Conservation (phyloP, 2,329 filamentous ascomycete genomes). For the Graphilbum sp. region DNA sequence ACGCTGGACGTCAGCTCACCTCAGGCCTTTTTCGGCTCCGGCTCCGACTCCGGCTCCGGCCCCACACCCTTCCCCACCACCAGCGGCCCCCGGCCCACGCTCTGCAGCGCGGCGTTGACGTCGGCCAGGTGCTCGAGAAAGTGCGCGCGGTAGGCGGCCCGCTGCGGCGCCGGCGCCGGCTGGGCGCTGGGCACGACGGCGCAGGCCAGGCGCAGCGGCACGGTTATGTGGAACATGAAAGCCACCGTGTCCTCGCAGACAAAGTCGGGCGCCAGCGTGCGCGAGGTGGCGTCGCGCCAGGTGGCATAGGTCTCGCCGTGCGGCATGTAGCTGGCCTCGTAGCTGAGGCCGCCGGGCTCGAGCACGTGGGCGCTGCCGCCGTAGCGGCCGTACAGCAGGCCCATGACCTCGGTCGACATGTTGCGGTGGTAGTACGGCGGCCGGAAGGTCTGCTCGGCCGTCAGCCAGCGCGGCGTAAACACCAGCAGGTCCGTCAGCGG, state of each 20-base stretch:
- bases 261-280: constrained; percentile 2
- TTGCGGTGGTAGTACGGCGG: constrained; percentile 52
- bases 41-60: too few species aligned
- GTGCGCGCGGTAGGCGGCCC: constrained; percentile 1
- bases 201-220: constrained; percentile 2
- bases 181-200: not conserved
- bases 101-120: constrained; percentile 15
- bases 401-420: constrained; percentile 40
- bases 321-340: constrained; percentile 19
- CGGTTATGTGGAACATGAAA: constrained; percentile 9
- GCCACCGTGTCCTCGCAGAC: constrained; percentile 4
- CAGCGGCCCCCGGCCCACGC: too few species aligned
- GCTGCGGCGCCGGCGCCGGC: not conserved
- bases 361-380: constrained; percentile 14
- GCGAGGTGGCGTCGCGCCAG: constrained; percentile 14
- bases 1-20: too few species aligned
- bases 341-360: constrained; percentile 16
- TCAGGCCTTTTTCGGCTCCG: too few species aligned
- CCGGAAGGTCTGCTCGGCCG: constrained; percentile 43
- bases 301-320: constrained; percentile 18
- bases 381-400: constrained; percentile 25
- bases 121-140: constrained; percentile 3
- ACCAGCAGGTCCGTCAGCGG: constrained; percentile 48
- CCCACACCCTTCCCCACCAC: too few species aligned
- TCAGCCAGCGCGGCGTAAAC: constrained; percentile 51